Base-by-base conservation (phyloP, 176 grass and related monocot genomes). In the Alopecurus myosuroides region DNA sequence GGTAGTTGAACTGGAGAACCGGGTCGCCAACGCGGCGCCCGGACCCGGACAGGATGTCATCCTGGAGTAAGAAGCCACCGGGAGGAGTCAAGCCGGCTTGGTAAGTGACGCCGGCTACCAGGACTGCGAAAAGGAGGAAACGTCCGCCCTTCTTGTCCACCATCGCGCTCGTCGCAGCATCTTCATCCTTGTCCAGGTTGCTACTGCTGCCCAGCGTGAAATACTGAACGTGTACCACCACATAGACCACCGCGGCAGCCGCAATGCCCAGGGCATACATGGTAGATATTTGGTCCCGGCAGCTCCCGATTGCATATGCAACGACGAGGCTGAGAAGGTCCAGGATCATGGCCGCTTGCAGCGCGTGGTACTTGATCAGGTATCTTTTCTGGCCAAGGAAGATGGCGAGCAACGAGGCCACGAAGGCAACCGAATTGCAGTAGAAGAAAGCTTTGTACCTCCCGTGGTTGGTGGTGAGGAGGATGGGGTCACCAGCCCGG, bases 351-450 rank as follows among this genome's bases (percentile, higher is more conserved):
- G 78, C 81, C 3, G 70, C 81, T 11, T 64, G 2, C 4, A 89
- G 66, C 5, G 49, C 73, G 1, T 23, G 17, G 11, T 20, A 23
- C 44, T 53, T 18, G 7, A 14, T 14, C 11, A 74, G 57, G 0
- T 2, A 7, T 4, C 2, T 70, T 17, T 40, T 82, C 82, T 81
- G 79, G 9, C 67, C 80, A 20, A 92, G 29, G 11, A 89, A 15
- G 41, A 89, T 49, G 68, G 78, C 87, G 17, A 86, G 8, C 1
- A 92, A 14, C 1, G 90, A 92, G 1, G 79, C n/a, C 55, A 79
- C 79, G 12, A 92, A 92, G 33, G 90, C 86, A 0, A 31, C 71
- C 0, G 86, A 56, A 62, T 92, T 92, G 65, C 78, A 84, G 71
- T 81, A 85, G 76, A 60, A 91, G 81, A 91, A 91, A 0, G 5